A percentile compares a stretch with the other conserved stretches of the same genome.
Evolutionary conservation across 768 basidiomycete species (phyloP).

Genomic region (Tulasnella sp.): DNA sequence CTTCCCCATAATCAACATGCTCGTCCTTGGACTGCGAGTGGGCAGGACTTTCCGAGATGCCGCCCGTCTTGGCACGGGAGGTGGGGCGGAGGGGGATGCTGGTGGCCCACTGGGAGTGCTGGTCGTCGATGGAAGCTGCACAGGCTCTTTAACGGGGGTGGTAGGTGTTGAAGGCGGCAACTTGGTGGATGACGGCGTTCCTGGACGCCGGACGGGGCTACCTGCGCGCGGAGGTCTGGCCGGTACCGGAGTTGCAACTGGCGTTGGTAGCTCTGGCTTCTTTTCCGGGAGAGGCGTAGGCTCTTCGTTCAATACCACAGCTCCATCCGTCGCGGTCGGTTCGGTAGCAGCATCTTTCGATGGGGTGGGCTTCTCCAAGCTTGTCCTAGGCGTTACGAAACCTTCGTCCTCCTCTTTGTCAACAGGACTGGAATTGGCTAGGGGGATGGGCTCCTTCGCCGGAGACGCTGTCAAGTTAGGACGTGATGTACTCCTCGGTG

Average conservation of each 20-base stretch:
- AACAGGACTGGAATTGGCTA: neutral
- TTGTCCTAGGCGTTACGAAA: conserved; percentile 10
- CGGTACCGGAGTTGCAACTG: neutral
- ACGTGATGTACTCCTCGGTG: conserved; percentile 25
- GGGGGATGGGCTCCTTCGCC: neutral
- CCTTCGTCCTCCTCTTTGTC: conserved; percentile 22
- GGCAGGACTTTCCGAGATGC: conserved; percentile 37
- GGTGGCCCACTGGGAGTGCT: conserved; percentile 13
- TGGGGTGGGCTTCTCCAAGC: neutral
- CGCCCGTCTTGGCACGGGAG: conserved; percentile 41
- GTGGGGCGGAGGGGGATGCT: conserved; percentile 34
- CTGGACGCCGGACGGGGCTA: conserved; percentile 32
- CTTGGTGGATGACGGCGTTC: conserved; percentile 40
- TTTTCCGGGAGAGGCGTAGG: conserved; percentile 5
- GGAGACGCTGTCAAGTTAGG: conserved; percentile 1
- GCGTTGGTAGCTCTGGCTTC: conserved; percentile 1
- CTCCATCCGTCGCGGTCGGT: neutral
- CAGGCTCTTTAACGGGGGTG: conserved; percentile 27
- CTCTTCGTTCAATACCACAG: conserved; percentile 22
- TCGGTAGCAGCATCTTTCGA: neutral
- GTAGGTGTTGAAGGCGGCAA: conserved; percentile 39
- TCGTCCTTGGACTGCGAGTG: conserved; percentile 18
- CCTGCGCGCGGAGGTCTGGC: neutral
- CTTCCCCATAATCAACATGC: conserved; percentile 14
- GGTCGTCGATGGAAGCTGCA: conserved; percentile 15